Evolutionary conservation across 306 rosid species (phyloP).

Genomic region (Begonia peltatifolia): DNA sequence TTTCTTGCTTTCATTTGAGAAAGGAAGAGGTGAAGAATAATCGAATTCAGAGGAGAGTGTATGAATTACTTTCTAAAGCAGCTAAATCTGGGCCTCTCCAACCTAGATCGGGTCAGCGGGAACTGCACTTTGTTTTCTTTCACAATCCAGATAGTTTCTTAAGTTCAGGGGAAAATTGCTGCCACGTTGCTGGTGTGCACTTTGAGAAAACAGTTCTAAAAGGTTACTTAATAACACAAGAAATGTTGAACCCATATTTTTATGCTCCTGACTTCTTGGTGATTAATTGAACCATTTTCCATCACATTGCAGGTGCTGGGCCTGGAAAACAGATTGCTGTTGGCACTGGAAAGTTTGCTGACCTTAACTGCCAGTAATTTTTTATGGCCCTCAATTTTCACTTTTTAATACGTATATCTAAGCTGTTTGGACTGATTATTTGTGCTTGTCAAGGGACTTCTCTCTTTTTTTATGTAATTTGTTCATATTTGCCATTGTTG

Average conservation of each 20-base stretch:
- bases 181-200: constrained; percentile 42
- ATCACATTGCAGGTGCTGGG: constrained; percentile 38
- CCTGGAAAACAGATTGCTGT: constrained; percentile 64
- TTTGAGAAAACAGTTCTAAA: constrained; percentile 70
- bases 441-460: no score
- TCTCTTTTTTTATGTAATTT: no score
- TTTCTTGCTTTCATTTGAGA: constrained; percentile 27
- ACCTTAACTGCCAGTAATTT: constrained; percentile 62
- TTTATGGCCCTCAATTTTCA: not conserved
- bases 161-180: constrained; percentile 33
- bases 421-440: not conserved
- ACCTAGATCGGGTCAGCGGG: constrained; percentile 35
- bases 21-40: constrained; percentile 84
- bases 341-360: constrained; percentile 68
- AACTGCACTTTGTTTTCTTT: constrained; percentile 72
- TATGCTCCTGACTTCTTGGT: no score
- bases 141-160: constrained; percentile 60
- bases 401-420: no score
- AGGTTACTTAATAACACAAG: constrained; percentile 19
- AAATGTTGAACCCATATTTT: no score
- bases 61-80: constrained; percentile 77
- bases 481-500: no score
- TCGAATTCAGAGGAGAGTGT: constrained; percentile 67
- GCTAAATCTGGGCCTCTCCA: constrained; percentile 33
- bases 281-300: constrained; percentile 10